Evolutionary conservation across 2,329 filamentous ascomycete genomes (phyloP), one percentile per base, ranked within the genome.

Genomic region (Hymenoscyphus linearis): DNA sequence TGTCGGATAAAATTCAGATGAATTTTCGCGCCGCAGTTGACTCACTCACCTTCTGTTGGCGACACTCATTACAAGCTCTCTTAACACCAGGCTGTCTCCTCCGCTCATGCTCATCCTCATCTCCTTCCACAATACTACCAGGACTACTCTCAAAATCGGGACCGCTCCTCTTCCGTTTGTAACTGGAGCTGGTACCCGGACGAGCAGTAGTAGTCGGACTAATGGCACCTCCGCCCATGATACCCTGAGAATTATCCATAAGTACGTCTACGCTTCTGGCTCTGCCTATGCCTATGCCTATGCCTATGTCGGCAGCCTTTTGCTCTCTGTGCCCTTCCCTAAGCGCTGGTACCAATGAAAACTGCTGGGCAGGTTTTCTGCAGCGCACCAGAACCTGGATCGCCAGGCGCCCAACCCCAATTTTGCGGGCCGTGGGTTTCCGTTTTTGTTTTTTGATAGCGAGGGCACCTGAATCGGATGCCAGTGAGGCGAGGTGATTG

Each of bases 31-130:
- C 40, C 9, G 18, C 40, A 18, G 12, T 25, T 47, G n/a, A n/a
- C n/a, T n/a, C n/a, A 80, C 78, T 82, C 77, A 91, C 89, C 80
- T 93, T 93, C 76, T 93, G 90, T 76, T 93, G 90, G 64, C 89
- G 56, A 26, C 56, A 58, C n/a, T 93, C 89, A 72, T 93, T 93
- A 76, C 90, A 93, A 5, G 90, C 90, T 69, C 90, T 82, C 78
- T 93, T 91, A 55, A 88, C 86, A 59, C 85, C 85, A 27, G 86
- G 85, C 67, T 87, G 84, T 63, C 85, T 80, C 74, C 85, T 85
- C 54, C 79, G 75, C 58, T 82, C 80, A 55, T 78, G 76, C 56
- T 78, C 73, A 60, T 85, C 79, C 62, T 85, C 84, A 61, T 85
- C 79, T 60, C 81, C 81, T 61, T 79, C 80, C 56, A 80, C 77